These are phyloP conservation scores for Chernovozyma aurita DNA, from an alignment of 1,139 yeast species.

Conservation along the genomic window DNA sequence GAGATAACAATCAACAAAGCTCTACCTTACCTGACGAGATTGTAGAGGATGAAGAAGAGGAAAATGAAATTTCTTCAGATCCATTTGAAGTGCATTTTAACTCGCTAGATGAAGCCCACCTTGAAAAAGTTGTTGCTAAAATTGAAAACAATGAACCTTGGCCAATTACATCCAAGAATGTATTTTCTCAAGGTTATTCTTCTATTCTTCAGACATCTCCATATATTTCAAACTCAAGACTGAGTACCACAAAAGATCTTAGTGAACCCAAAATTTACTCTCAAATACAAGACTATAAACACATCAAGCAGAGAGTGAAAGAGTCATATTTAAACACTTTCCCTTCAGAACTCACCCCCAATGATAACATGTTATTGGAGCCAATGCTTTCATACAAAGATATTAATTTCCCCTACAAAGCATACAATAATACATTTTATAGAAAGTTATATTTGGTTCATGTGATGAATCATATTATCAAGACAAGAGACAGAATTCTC, in stretches of 20 bases:
- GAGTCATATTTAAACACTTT: slow-evolving; percentile 20
- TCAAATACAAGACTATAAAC: slow-evolving; percentile 9
- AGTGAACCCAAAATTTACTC: background rate
- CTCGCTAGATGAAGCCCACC: slow-evolving; percentile 38
- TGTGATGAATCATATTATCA: slow-evolving; percentile 74
- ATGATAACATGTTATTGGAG: slow-evolving; percentile 36
- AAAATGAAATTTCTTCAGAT: slow-evolving; percentile 28
- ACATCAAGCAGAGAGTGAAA: slow-evolving; percentile 29
- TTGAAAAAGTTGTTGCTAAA: slow-evolving; percentile 29
- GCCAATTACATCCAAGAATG: slow-evolving; percentile 18
- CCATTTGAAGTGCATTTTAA: slow-evolving; percentile 80
- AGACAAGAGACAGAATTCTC: slow-evolving; percentile 77
- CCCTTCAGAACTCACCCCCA: slow-evolving; percentile 13
- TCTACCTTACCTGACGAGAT: too few species aligned
- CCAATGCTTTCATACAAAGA: slow-evolving; percentile 76
- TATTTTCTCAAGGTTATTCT: slow-evolving; percentile 18
- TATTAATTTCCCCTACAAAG: slow-evolving; percentile 53
- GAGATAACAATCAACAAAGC: too few species aligned
- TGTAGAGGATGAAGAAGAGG: slow-evolving; percentile 25
- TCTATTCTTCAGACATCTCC: slow-evolving; percentile 29
- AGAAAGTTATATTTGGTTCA: slow-evolving; percentile 68
- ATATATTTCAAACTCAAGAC: slow-evolving; percentile 10
- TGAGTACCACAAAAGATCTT: background rate
- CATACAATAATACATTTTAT: slow-evolving; percentile 42
- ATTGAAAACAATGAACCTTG: slow-evolving; percentile 21